Percentiles rank a stretch among this genome's conserved stretches.
phyloP scores from a whole-genome alignment of 768 basidiomycete species.

The Neoboletus subvelutipes region DNA sequence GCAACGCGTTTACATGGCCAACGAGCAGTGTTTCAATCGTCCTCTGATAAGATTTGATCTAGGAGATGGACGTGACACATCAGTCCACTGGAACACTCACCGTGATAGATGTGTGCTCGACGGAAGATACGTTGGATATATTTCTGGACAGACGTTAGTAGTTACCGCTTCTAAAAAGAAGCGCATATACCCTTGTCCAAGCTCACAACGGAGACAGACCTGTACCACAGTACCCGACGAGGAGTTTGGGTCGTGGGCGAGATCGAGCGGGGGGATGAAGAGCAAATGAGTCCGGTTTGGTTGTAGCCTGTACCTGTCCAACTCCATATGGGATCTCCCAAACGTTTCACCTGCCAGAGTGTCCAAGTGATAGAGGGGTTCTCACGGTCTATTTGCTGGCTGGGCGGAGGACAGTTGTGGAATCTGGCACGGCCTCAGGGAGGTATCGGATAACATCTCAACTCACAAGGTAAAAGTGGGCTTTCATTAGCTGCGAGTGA shows the following conservation, averaged over 20 bases:
- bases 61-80: not conserved
- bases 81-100: conserved; percentile 12
- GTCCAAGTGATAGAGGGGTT: not conserved
- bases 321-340: not conserved
- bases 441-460: not conserved
- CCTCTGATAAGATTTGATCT: conserved; percentile 8
- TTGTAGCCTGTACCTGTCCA: conserved; percentile 12
- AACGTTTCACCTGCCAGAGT: not conserved
- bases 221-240: conserved; percentile 25
- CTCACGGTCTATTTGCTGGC: not conserved
- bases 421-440: not conserved
- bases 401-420: no score
- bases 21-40: conserved; percentile 26
- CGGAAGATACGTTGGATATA: conserved; percentile 3
- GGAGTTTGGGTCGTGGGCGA: not conserved
- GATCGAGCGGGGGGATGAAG: conserved; percentile 17
- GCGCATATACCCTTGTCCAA: conserved; percentile 22
- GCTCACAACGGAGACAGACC: conserved; percentile 19
- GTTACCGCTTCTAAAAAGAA: no score
- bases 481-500: not conserved
- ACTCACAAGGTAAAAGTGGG: not conserved
- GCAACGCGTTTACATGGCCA: conserved; percentile 16
- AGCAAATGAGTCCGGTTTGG: conserved; percentile 27
- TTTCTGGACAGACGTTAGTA: conserved; percentile 11
- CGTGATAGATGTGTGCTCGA: conserved; percentile 17